Percentiles rank a stretch among this genome's conserved stretches.
Conservation (phyloP, 257 asterid genomes). For the Ehretia macrophylla region DNA sequence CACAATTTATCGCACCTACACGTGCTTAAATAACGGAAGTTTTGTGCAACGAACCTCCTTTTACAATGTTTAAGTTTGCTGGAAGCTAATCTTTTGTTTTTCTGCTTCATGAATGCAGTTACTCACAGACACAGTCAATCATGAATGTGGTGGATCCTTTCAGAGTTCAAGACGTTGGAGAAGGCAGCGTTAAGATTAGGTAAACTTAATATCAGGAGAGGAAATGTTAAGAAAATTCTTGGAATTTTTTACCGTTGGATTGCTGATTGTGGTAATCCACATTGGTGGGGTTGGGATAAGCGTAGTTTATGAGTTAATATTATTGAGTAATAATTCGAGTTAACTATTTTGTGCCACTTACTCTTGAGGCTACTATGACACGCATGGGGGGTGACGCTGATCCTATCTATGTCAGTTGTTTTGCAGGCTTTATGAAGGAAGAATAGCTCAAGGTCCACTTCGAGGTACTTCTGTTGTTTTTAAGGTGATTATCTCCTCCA, state of each 20-base stretch:
- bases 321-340: too few species aligned
- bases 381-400: too few species aligned
- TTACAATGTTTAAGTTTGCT: too few species aligned
- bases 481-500: conserved; percentile 47
- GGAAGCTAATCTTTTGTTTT: not conserved
- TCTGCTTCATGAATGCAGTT: conserved; percentile 33
- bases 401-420: conserved; percentile 24
- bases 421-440: conserved; percentile 96
- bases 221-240: not conserved
- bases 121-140: conserved; percentile 60
- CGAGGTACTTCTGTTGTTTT: conserved; percentile 77
- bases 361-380: too few species aligned
- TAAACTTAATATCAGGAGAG: conserved; percentile 15
- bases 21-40: not conserved
- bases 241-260: not conserved
- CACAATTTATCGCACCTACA: too few species aligned
- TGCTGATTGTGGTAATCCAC: too few species aligned
- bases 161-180: conserved; percentile 78
- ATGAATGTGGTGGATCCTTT: conserved; percentile 30
- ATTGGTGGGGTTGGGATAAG: too few species aligned
- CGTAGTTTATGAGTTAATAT: too few species aligned
- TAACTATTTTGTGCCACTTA: too few species aligned
- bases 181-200: conserved; percentile 85
- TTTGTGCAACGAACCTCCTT: not conserved
- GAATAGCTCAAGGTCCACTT: conserved; percentile 76